Evolutionary conservation across 2,329 filamentous ascomycete genomes (phyloP).

Genomic region (Penicillium sp.): DNA sequence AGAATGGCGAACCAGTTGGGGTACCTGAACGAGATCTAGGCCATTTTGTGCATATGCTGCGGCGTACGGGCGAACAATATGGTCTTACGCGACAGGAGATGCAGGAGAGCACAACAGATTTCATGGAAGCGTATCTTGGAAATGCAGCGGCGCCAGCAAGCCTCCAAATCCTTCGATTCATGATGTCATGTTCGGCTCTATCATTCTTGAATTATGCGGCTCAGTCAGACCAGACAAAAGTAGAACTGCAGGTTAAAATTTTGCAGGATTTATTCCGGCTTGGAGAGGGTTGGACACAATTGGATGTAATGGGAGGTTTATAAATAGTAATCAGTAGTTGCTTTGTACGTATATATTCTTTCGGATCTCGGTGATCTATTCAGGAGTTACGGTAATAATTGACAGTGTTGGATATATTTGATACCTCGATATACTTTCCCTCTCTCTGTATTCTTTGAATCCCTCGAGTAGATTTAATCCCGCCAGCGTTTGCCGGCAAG

Average conservation of each 20-base stretch:
- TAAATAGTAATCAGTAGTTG: background rate
- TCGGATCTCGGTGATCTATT: background rate
- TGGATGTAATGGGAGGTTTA: background rate
- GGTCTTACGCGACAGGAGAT: background rate
- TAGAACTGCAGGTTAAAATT: background rate
- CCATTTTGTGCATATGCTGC: constrained; percentile 1
- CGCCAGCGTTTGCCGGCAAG: background rate
- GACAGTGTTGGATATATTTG: background rate
- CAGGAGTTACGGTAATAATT: background rate
- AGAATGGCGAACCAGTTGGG: background rate
- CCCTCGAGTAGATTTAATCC: background rate
- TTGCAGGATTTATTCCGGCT: background rate
- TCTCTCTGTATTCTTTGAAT: background rate
- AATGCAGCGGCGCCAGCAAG: background rate
- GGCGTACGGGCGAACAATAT: background rate
- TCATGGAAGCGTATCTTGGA: background rate
- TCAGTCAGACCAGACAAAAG: background rate
- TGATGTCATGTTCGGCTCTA: constrained; percentile 2
- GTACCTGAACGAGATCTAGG: background rate
- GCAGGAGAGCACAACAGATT: background rate
- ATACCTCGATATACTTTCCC: background rate
- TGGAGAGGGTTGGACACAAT: background rate
- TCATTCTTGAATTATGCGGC: constrained; percentile 1
- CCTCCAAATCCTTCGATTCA: background rate
- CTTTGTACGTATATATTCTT: background rate